Evolutionary conservation across 768 basidiomycete genomes (phyloP), one percentile per base, ranked within the genome.

Genomic region (Peribolospora baueri): DNA sequence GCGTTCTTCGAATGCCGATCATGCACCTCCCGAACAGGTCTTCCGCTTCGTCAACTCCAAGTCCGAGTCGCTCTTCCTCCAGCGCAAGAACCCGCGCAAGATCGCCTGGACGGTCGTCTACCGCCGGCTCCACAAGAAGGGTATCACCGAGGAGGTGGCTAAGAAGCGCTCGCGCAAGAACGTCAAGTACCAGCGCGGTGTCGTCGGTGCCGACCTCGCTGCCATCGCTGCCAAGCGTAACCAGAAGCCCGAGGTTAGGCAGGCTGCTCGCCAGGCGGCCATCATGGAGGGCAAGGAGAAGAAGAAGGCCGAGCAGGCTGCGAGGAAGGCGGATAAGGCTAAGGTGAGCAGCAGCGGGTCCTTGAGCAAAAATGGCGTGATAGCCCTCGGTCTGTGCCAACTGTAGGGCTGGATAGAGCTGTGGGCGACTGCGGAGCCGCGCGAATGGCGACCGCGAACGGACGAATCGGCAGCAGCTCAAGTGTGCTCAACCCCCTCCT

Each of bases 31-130:
- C 46, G 25, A 11, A 36, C 65, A 91, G 87, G 77, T 87, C 68
- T 95, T 91, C 82, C 86, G 91, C 69, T 97, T 97, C 73, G 75
- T 81, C 63, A 74, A 70, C 68, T 84, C 84, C 60, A 97, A 97
- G 78, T 84, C 79, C 66, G 76, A 88, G 59, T 95, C 91, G 58
- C 82, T 98, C 61, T 97, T 97, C 80, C 74, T 84, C 57, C 93
- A 98, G 71, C 84, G 91, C 74, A 98, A 98, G 76, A 97, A 98
- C 76, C 93, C 93, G 53, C 85, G 93, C 68, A 97, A 97, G 79
- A 88, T 97, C 72, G 82, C 91, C 60, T 97, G 91, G 91, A 97
- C 91, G 53, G 64, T 65, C 57, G 77, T 82, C 59, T 91, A 83
- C 76, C 82, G 85, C 61, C 82, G 88, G 64, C 85, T 93, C 81